Evolutionary conservation across 1,284 basidiomycete genomes (phyloP), one percentile per base, ranked within the genome.

Genomic region (Golubevia sp.): DNA sequence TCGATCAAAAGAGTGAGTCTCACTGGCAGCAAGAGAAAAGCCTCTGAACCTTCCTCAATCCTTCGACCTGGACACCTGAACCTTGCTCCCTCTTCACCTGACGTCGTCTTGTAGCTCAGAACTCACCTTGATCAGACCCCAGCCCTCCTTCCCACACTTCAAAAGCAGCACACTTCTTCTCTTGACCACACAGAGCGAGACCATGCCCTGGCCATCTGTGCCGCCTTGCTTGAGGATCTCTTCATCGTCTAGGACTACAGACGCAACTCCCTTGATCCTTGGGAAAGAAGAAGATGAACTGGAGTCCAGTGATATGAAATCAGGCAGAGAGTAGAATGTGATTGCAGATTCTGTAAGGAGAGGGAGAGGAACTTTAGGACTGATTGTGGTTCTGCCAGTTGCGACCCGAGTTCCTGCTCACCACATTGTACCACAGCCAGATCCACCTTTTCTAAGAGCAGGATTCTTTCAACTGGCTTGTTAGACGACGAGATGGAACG

Each of bases 171-270:
- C 67, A 64, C 67, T 68, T 58, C 77, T 71, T 49, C 79, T 69
- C 30, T 74, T 69, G 2, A 80, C 65, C 24, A 82, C 54, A 58
- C 76, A 79, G 55, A 82, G 55, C 54, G 73, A 74, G 54, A 73
- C 71, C 68, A 68, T 70, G 6, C 71, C 71, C 18, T 63, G 66
- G 2, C 61, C 68, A 44, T 73, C 71, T 0, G 63, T 53, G 13
- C 71, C 71, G 7, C 61, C 30, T 4, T 56, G 59, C 27, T 61
- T 23, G 11, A 63, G 55, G 0, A 62, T 38, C 55, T 73, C 71
- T 6, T 66, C 66, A 55, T 73, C 71, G 52, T 73, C 71, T 3
- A 71, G 59, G 1, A 70, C 59, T 50, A 70, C 53, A 11, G 71
- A 67, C 30, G 66, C 71, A 54, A 73, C 68, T 1, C 68, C 66